Evolutionary conservation across 371 early-diverging fungal genomes (phyloP).

Genomic region (Mortierella sp.): DNA sequence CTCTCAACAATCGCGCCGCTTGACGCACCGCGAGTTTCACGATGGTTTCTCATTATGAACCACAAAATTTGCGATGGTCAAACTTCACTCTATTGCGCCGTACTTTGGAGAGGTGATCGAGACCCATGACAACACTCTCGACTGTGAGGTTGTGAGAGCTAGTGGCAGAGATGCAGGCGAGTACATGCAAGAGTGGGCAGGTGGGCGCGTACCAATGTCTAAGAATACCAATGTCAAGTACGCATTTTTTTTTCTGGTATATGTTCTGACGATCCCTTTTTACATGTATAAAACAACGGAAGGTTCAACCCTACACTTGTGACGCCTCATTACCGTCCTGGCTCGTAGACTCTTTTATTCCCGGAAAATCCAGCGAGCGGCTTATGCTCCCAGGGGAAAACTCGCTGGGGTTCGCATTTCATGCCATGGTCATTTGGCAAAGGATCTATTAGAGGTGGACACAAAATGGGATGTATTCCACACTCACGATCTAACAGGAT

Average conservation of each 20-base stretch:
- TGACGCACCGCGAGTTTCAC: conserved; percentile 39
- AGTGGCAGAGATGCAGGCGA: conserved; percentile 16
- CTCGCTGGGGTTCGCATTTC: conserved; percentile 14
- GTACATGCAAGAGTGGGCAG: conserved; percentile 39
- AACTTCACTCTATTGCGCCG: conserved; percentile 6
- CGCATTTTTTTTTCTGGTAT: neutral
- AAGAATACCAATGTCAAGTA: conserved; percentile 40
- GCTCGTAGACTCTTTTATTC: conserved; percentile 16
- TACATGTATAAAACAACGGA: neutral
- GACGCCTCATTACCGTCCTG: conserved; percentile 13
- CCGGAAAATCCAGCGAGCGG: conserved; percentile 26
- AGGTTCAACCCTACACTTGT: conserved; percentile 38
- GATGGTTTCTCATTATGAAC: conserved; percentile 35
- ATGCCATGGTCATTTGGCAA: conserved; percentile 11
- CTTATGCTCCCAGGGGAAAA: conserved; percentile 16
- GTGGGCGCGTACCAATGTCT: conserved; percentile 20
- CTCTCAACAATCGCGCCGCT: neutral
- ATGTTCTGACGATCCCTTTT: neutral
- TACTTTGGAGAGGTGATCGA: conserved; percentile 11
- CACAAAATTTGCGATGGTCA: conserved; percentile 20
- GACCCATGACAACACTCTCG: conserved; percentile 11
- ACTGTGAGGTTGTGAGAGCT: conserved; percentile 25
- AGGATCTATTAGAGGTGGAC: neutral
- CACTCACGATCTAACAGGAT: conserved; percentile 11
- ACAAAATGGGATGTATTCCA: conserved; percentile 26